Conservation (phyloP, 2,329 filamentous ascomycete genomes). For the Fusarium heterosporum region DNA sequence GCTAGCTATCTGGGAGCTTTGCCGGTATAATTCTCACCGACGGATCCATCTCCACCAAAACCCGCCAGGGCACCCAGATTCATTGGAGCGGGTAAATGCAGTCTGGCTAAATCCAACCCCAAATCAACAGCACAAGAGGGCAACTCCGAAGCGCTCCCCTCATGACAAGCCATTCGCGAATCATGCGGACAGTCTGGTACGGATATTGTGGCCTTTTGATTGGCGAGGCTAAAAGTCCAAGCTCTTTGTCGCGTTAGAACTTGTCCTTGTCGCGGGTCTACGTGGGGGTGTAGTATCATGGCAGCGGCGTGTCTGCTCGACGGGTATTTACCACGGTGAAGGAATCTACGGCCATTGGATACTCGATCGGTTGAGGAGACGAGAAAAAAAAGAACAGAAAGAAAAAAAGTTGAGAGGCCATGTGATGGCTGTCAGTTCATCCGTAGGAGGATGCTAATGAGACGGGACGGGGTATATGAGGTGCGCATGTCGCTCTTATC, state of each 20-base stretch:
- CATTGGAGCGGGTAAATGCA: constrained; percentile 40
- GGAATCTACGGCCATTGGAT: constrained; percentile 3
- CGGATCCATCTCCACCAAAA: constrained; percentile 27
- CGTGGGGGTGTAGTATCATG: constrained; percentile 33
- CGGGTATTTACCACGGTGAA: constrained; percentile 9
- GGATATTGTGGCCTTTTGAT: constrained; percentile 30
- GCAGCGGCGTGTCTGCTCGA: background rate
- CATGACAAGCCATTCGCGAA: constrained; percentile 30
- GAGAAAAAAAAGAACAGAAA: background rate
- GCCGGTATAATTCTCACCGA: constrained; percentile 30
- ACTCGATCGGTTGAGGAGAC: background rate
- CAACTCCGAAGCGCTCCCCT: constrained; percentile 34
- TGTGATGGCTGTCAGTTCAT: constrained; percentile 38
- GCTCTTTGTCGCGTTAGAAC: background rate
- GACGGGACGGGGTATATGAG: constrained; percentile 38
- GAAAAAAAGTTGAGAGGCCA: constrained; percentile 8
- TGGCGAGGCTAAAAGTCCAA: constrained; percentile 34
- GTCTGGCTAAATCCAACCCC: constrained; percentile 15
- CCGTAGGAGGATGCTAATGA: background rate
- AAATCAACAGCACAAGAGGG: background rate
- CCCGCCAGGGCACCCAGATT: background rate
- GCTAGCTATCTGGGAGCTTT: constrained; percentile 6
- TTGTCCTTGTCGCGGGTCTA: background rate
- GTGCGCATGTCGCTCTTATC: constrained; percentile 33
- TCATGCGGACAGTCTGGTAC: constrained; percentile 14